phyloP scores from a whole-genome alignment of 2,329 filamentous ascomycete genomes.

The Fusarium torreyae region DNA sequence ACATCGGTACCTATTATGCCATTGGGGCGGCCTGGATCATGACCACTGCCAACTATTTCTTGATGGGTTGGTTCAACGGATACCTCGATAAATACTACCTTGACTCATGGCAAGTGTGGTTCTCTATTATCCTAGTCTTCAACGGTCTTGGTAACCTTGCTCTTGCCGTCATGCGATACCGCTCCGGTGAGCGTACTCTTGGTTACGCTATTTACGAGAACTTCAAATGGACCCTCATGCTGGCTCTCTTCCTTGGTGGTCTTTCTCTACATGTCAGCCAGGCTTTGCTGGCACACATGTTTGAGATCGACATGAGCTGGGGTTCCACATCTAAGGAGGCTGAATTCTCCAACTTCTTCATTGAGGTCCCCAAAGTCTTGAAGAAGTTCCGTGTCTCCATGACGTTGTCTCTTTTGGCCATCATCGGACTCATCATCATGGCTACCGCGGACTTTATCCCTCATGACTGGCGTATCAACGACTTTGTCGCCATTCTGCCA shows the following conservation, averaged over 20 bases:
- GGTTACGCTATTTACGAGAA: constrained; percentile 72
- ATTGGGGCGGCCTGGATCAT: constrained; percentile 83
- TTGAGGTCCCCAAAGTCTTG: constrained; percentile 84
- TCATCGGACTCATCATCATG: constrained; percentile 75
- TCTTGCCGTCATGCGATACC: constrained; percentile 80
- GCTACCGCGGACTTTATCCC: constrained; percentile 76
- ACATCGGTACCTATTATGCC: constrained; percentile 86
- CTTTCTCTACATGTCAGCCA: constrained; percentile 85
- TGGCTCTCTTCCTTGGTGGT: constrained; percentile 87
- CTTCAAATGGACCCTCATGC: constrained; percentile 81
- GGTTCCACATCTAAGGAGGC: constrained; percentile 87
- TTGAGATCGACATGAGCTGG: constrained; percentile 89
- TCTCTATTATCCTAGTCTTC: constrained; percentile 85
- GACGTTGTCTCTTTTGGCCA: constrained; percentile 70
- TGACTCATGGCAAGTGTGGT: constrained; percentile 85
- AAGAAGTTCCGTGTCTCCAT: constrained; percentile 85
- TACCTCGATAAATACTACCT: constrained; percentile 86
- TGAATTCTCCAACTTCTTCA: constrained; percentile 87
- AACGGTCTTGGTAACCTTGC: constrained; percentile 81
- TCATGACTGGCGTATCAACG: constrained; percentile 75
- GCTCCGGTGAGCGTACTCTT: constrained; percentile 75
- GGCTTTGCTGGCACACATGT: constrained; percentile 85
- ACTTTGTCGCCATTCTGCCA: constrained; percentile 83
- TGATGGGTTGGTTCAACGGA: constrained; percentile 82
- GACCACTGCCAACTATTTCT: constrained; percentile 81